Evolutionary conservation across 2,329 filamentous ascomycete genomes (phyloP), one percentile per base, ranked within the genome.

Genomic region (Microdochium bolleyi): DNA sequence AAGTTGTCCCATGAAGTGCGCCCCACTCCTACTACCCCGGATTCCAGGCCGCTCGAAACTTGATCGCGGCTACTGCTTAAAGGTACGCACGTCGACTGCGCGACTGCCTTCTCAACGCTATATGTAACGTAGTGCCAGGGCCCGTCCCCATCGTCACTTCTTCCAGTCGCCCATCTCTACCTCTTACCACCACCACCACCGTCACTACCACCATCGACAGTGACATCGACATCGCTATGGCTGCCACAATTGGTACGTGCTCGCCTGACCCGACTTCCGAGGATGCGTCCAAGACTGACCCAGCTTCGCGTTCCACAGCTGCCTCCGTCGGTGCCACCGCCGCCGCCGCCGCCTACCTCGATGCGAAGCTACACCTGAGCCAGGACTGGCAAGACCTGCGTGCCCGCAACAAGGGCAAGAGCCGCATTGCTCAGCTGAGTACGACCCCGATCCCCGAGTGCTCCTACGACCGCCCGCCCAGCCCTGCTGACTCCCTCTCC

Each of bases 361-460:
- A 91, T 61, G 88, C 82, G 52, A 89, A 87, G 70, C 84, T 79
- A 60, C 81, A 87, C 63, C 63, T 91, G 50, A 65, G 69, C 44
- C 81, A 87, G 61, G 88, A 92, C 64, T 57, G 86, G 16, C 59
- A 62, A 0, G 60, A 61, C 7, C 65, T 87, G n/a, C 63, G 70
- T 13, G 67, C 68, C 11, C 54, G 70, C n/a, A 72, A 68, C 34
- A 67, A 64, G 30, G 68, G 70, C 10, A 67, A 71, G 51, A 74
- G 76, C 51, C 66, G 72, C 2, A 75, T 46, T 19, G 41, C 41
- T 11, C 16, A 46, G 41, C 21, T 46, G 41, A 46, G 41, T 46
- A 46, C 13, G 41, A 13, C 9, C 41, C 16, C 19, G 7, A 8
- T 19, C 41, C 21, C 21, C 10, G 7, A 22, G 3, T 13, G 7